phyloP scores from a whole-genome alignment of 768 basidiomycete genomes.

The Mycena filopes region DNA sequence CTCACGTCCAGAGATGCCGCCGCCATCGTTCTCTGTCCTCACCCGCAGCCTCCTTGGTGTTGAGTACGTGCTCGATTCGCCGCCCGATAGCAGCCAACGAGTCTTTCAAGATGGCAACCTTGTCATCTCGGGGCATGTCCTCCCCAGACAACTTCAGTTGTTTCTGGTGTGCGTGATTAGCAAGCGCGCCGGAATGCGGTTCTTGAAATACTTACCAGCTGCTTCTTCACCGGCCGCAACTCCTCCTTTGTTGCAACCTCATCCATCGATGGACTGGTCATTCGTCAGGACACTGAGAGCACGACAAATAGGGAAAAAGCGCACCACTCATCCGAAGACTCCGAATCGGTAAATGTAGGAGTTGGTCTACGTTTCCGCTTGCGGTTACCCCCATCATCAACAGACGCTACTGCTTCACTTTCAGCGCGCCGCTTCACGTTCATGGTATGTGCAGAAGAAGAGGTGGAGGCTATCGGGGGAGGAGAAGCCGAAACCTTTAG shows the following conservation, averaged over 20 bases:
- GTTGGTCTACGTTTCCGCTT: conserved; percentile 95
- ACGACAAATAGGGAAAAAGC: conserved; percentile 44
- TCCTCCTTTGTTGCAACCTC: conserved; percentile 94
- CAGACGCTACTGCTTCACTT: conserved; percentile 85
- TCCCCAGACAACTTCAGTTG: conserved; percentile 94
- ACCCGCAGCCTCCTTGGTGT: conserved; percentile 78
- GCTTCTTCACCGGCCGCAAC: conserved; percentile 95
- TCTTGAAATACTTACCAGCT: conserved; percentile 68
- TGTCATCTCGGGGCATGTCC: conserved; percentile 94
- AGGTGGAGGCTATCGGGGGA: conserved; percentile 75
- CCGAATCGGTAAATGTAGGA: conserved; percentile 95
- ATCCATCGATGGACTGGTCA: conserved; percentile 90
- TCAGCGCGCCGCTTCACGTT: conserved; percentile 82
- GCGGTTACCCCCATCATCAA: conserved; percentile 73
- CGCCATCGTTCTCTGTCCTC: conserved; percentile 90
- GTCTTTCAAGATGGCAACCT: conserved; percentile 95
- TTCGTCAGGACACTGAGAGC: conserved; percentile 1
- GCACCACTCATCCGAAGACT: conserved; percentile 91
- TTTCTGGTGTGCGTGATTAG: conserved; percentile 65
- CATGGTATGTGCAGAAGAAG: conserved; percentile 70
- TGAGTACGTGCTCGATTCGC: conserved; percentile 88
- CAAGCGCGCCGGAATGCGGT: background rate
- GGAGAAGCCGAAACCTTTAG: conserved; percentile 81
- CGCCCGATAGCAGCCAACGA: conserved; percentile 93
- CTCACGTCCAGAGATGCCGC: conserved; percentile 96